These are phyloP conservation scores for Fraxinus americana DNA, from an alignment of 257 asterid genomes.

Conservation along the genomic window DNA sequence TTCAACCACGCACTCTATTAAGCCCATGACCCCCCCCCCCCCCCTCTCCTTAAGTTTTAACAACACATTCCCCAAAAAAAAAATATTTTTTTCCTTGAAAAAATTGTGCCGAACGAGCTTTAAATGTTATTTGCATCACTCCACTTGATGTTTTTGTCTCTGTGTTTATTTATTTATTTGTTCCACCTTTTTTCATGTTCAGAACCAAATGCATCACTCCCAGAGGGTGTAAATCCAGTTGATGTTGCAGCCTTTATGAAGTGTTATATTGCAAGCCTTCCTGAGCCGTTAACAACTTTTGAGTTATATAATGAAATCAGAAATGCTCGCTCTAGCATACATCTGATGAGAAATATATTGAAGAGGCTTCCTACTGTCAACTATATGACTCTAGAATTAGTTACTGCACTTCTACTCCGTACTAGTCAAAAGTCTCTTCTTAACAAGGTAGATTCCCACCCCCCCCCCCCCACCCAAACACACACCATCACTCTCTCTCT, in stretches of 20 bases:
- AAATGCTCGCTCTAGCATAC: slow-evolving; percentile 69
- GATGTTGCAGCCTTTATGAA: slow-evolving; percentile 83
- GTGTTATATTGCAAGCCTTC: slow-evolving; percentile 89
- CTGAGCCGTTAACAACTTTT: slow-evolving; percentile 84
- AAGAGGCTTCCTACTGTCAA: slow-evolving; percentile 86
- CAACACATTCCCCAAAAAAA: too few species aligned
- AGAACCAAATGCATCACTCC: slow-evolving; percentile 75
- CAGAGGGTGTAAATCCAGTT: slow-evolving; percentile 67
- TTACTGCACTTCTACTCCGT: slow-evolving; percentile 75
- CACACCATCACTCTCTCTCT: background rate
- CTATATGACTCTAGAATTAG: slow-evolving; percentile 84
- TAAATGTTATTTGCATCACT: slow-evolving; percentile 16
- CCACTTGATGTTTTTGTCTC: slow-evolving; percentile 13
- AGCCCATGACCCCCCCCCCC: too few species aligned
- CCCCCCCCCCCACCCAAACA: slow-evolving; percentile 1
- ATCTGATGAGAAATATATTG: slow-evolving; percentile 66
- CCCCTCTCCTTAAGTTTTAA: too few species aligned
- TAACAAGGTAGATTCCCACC: slow-evolving; percentile 59
- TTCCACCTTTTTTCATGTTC: slow-evolving; percentile 22
- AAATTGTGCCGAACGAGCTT: background rate
- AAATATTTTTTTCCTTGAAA: too few species aligned
- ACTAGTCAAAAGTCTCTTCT: slow-evolving; percentile 84
- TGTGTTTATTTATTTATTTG: background rate
- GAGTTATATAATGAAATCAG: slow-evolving; percentile 70
- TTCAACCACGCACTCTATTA: too few species aligned